Conservation (phyloP, 768 basidiomycete genomes). For the Auriscalpium orientale region DNA sequence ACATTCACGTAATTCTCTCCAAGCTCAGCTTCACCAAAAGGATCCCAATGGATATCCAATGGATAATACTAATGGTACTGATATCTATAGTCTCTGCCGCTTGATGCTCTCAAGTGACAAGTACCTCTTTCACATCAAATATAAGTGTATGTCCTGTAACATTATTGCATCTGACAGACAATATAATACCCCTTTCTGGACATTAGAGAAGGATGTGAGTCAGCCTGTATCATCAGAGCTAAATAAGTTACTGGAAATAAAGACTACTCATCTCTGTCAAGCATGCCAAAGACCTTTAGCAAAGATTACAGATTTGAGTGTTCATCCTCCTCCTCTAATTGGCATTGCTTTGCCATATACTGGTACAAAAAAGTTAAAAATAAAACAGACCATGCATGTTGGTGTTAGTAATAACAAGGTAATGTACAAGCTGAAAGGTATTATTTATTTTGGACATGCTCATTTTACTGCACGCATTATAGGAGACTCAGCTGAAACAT, state of each 20-base stretch:
- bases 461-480: constrained; percentile 20
- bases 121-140: not conserved
- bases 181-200: not conserved
- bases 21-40: not conserved
- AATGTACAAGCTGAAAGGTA: constrained; percentile 8
- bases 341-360: not conserved
- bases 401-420: not conserved
- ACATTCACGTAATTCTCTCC: not conserved
- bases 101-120: not conserved
- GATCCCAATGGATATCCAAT: not conserved
- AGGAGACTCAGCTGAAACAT: constrained; percentile 11
- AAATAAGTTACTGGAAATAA: not conserved
- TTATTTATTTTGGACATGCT: constrained; percentile 16
- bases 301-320: not conserved
- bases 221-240: not conserved
- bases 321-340: not conserved
- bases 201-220: not conserved
- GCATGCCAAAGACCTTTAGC: not conserved
- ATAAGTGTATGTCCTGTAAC: not conserved
- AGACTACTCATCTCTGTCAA: not conserved
- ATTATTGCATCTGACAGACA: not conserved
- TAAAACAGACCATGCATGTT: not conserved
- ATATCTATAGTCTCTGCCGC: not conserved
- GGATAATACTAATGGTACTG: not conserved
- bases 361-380: not conserved